These are phyloP conservation scores for Leccinum boreale DNA, from an alignment of 768 basidiomycete species.

Conservation along the genomic window DNA sequence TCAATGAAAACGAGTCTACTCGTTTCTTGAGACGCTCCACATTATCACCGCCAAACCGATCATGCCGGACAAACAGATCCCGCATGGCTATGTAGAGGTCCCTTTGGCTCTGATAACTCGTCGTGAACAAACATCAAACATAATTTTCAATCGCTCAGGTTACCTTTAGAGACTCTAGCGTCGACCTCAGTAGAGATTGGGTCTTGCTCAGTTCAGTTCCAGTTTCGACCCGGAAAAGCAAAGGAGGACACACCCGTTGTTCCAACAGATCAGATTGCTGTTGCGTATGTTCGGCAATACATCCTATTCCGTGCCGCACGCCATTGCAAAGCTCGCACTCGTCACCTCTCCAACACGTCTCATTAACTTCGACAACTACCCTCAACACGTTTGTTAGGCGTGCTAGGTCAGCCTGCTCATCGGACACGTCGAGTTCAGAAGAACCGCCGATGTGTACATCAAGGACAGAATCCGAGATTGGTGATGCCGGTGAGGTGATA, in stretches of 20 bases:
- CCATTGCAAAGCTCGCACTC: conserved; percentile 79
- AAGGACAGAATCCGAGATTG: conserved; percentile 12
- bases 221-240: neutral
- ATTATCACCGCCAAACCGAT: conserved; percentile 84
- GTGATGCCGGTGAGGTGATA: conserved; percentile 22
- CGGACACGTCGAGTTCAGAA: conserved; percentile 27
- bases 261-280: conserved; percentile 74
- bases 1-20: conserved; percentile 70
- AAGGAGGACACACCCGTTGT: conserved; percentile 50
- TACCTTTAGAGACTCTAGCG: conserved; percentile 78
- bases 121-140: conserved; percentile 9
- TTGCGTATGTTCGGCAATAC: conserved; percentile 65
- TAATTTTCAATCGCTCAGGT: neutral
- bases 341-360: conserved; percentile 80
- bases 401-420: conserved; percentile 73
- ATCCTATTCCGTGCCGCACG: conserved; percentile 65
- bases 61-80: conserved; percentile 83
- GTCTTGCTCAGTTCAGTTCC: conserved; percentile 42
- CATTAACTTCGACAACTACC: conserved; percentile 73
- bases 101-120: conserved; percentile 55
- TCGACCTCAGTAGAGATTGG: conserved; percentile 57
- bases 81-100: conserved; percentile 86
- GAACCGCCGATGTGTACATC: conserved; percentile 9
- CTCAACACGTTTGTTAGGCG: conserved; percentile 80
- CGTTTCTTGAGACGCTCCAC: conserved; percentile 87